Evolutionary conservation across 78 protist genomes (phyloP).

Genomic region (Emiliania huxleyi): DNA sequence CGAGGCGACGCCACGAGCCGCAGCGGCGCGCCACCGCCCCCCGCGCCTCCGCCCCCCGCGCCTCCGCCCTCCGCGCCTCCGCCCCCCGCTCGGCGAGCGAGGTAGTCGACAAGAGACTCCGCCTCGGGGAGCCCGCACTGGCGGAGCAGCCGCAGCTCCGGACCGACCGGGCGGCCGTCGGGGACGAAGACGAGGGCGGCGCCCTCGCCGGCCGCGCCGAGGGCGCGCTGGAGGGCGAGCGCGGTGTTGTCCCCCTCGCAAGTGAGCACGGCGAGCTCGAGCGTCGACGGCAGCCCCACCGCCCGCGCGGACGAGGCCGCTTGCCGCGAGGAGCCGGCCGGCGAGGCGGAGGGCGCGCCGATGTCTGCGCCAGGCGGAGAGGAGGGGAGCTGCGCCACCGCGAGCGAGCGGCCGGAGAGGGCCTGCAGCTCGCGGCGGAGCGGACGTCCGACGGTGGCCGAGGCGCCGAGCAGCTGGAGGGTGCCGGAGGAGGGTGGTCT

Average conservation of each 20-base stretch:
- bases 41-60: neutral
- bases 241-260: neutral
- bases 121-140: neutral
- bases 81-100: neutral
- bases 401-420: neutral
- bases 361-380: neutral
- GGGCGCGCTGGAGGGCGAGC: neutral
- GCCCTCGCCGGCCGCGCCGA: neutral
- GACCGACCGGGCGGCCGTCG: neutral
- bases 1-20: neutral
- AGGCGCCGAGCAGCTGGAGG: neutral
- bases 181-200: neutral
- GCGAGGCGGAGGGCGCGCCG: neutral
- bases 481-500: neutral
- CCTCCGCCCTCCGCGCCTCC: neutral
- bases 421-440: neutral
- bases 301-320: neutral
- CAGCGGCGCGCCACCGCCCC: neutral
- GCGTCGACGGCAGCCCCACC: neutral
- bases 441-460: constrained; percentile 4
- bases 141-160: neutral
- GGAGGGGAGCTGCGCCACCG: neutral
- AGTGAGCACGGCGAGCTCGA: neutral
- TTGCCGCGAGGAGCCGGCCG: no score
- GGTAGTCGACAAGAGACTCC: neutral